These are phyloP conservation scores for Rhodotorula sp. DNA, from an alignment of 1,284 basidiomycete genomes.

Conservation along the genomic window DNA sequence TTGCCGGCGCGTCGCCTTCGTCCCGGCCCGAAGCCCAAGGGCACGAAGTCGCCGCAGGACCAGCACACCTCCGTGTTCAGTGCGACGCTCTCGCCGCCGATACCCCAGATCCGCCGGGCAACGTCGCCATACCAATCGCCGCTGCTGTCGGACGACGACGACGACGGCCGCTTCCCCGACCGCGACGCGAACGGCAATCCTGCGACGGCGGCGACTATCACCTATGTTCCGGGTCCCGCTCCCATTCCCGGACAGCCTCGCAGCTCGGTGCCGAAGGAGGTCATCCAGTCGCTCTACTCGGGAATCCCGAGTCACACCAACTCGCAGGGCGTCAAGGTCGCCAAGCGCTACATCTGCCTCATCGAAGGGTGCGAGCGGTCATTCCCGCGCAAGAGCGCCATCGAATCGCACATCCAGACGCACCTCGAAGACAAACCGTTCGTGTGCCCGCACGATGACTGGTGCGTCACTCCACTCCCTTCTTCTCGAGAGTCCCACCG, in stretches of 20 bases:
- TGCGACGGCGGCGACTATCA: conserved; percentile 19
- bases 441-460: conserved; percentile 51
- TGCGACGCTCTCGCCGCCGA: conserved; percentile 33
- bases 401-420: conserved; percentile 56
- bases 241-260: conserved; percentile 20
- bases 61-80: conserved; percentile 37
- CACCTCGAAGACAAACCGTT: conserved; percentile 58
- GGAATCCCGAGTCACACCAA: conserved; percentile 27
- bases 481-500: too few species aligned
- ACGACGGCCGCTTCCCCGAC: conserved; percentile 18
- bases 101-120: conserved; percentile 29
- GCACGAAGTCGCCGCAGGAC: conserved; percentile 32
- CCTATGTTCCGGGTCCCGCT: conserved; percentile 27
- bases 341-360: conserved; percentile 51
- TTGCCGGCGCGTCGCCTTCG: conserved; percentile 31
- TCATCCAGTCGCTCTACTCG: conserved; percentile 42
- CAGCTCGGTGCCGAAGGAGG: conserved; percentile 34
- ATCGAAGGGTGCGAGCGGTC: conserved; percentile 53
- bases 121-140: conserved; percentile 31
- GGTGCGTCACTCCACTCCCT: conserved; percentile 39
- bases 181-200: conserved; percentile 16
- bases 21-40: conserved; percentile 39
- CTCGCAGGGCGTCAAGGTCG: conserved; percentile 30
- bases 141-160: conserved; percentile 18
- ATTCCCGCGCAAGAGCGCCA: conserved; percentile 55